Percentiles rank a stretch among this genome's conserved stretches.
These are phyloP conservation scores for Annulohypoxylon bovei DNA, from an alignment of 495 filamentous ascomycete species.

Conservation along the genomic window DNA sequence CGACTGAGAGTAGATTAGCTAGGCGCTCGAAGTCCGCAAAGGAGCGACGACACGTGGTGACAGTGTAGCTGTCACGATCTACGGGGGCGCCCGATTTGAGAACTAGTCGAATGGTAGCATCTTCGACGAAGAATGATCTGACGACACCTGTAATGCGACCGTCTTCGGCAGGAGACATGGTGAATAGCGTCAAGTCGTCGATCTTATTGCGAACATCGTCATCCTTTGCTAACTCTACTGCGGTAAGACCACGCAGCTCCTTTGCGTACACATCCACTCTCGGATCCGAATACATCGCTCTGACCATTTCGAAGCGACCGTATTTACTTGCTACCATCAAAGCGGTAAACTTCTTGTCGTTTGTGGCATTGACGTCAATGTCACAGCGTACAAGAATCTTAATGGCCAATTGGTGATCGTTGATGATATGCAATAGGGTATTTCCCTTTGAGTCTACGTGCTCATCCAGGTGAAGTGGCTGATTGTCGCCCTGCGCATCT, in stretches of 20 bases:
- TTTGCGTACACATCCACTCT: conserved; percentile 86
- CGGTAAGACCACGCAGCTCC: conserved; percentile 89
- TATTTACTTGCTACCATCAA: conserved; percentile 99
- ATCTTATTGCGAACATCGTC: conserved; percentile 97
- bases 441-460: conserved; percentile 95
- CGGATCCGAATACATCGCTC: conserved; percentile 84
- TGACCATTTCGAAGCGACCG: conserved; percentile 90
- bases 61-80: conserved; percentile 75
- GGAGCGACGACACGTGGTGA: conserved; percentile 93
- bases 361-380: conserved; percentile 92
- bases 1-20: conserved; percentile 83
- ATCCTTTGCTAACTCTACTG: conserved; percentile 96
- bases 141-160: conserved; percentile 92
- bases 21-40: conserved; percentile 92
- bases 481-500: conserved; percentile 75
- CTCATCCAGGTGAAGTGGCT: conserved; percentile 87
- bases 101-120: conserved; percentile 91
- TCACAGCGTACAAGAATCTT: conserved; percentile 85
- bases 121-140: conserved; percentile 97
- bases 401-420: conserved; percentile 79
- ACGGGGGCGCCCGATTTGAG: conserved; percentile 89
- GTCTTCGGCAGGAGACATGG: conserved; percentile 73
- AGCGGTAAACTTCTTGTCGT: conserved; percentile 94
- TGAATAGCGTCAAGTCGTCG: conserved; percentile 89
- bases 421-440: conserved; percentile 90